These are phyloP conservation scores for Neurospora africana DNA, from an alignment of 495 filamentous ascomycete genomes.

Conservation along the genomic window DNA sequence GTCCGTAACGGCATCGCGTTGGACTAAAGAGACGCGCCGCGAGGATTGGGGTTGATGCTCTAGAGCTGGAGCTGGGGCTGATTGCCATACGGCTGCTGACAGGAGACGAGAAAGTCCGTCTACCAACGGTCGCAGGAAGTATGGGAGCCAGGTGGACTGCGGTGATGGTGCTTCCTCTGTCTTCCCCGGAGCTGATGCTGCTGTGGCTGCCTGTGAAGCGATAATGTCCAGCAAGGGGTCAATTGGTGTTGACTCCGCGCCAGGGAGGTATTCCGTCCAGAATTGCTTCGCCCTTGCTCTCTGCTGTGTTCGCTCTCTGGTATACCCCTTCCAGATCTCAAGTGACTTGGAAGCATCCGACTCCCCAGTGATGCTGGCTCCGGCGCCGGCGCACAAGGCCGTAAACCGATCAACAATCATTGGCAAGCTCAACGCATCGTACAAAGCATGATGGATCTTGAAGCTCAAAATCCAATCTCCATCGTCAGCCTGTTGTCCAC, in stretches of 20 bases:
- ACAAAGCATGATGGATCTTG: slow-evolving; percentile 65
- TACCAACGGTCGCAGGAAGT: not conserved
- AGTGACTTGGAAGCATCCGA: not conserved
- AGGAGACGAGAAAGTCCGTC: not conserved
- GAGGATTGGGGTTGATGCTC: not conserved
- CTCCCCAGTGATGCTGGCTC: not conserved
- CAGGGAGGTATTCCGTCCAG: slow-evolving; percentile 45
- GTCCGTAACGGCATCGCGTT: slow-evolving; percentile 8
- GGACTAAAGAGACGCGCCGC: slow-evolving; percentile 7
- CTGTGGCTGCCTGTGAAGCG: not conserved
- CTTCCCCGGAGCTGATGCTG: not conserved
- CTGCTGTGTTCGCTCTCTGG: slow-evolving; percentile 2
- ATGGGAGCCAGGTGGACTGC: not conserved
- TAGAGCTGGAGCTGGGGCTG: not conserved
- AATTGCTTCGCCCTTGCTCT: slow-evolving; percentile 27
- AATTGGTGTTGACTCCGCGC: not conserved
- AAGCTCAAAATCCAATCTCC: slow-evolving; percentile 25
- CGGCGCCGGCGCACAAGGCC: slow-evolving; percentile 9
- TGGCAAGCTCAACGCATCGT: slow-evolving; percentile 62
- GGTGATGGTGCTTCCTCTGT: not conserved
- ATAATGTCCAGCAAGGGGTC: not conserved
- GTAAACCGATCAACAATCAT: slow-evolving; percentile 32
- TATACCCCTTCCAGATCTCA: slow-evolving; percentile 15
- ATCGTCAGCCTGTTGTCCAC: not conserved
- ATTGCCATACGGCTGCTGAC: not conserved